phyloP scores from a whole-genome alignment of 345 rosid species.

The Nasturtium officinale region DNA sequence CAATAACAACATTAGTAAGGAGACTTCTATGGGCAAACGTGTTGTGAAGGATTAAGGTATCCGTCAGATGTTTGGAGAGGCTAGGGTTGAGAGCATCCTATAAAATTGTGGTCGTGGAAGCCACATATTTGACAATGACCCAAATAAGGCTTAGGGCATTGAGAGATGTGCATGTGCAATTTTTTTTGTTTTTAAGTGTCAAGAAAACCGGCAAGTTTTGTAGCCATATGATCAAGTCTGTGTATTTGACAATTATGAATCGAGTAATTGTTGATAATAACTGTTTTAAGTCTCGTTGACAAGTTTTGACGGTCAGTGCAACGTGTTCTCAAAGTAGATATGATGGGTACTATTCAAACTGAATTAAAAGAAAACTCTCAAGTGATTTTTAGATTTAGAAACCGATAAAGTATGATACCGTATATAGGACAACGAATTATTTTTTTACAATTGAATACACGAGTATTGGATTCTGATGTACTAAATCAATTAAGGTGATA shows the following conservation, averaged over 20 bases:
- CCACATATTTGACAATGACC: not conserved
- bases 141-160: not conserved
- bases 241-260: not conserved
- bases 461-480: not conserved
- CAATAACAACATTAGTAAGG: not conserved
- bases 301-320: not conserved
- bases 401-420: not conserved
- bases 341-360: not conserved
- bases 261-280: not conserved
- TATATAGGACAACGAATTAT: not conserved
- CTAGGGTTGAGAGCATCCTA: too few species aligned
- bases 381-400: not conserved
- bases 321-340: not conserved
- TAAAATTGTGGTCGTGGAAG: not conserved
- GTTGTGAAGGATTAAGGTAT: too few species aligned
- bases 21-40: not conserved
- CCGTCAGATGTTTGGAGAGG: too few species aligned
- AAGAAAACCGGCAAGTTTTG: not conserved
- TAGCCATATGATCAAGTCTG: not conserved
- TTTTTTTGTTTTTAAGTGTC: not conserved
- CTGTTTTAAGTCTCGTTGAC: not conserved
- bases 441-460: not conserved
- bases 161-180: not conserved
- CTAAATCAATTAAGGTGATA: not conserved
- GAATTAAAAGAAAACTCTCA: not conserved